Conservation (phyloP, 1,284 basidiomycete species). For the Apiotrichum sp. region DNA sequence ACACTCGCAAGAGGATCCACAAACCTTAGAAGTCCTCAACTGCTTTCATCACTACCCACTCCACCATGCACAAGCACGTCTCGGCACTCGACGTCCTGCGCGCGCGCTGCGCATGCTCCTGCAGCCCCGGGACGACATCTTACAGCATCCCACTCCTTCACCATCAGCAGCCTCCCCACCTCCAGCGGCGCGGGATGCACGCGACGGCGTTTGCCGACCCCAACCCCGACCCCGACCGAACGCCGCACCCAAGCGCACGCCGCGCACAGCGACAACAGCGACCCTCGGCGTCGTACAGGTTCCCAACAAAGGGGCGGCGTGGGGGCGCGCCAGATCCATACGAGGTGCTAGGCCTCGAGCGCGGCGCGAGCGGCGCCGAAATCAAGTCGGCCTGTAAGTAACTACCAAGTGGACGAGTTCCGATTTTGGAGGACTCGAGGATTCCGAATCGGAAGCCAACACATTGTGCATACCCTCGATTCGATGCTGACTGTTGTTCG, state of each 20-base stretch:
- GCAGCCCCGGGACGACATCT: not conserved
- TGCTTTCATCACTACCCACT: not conserved
- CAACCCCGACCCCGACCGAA: not conserved
- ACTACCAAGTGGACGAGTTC: too few species aligned
- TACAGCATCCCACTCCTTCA: too few species aligned
- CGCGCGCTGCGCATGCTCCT: not conserved
- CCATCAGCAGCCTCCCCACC: too few species aligned
- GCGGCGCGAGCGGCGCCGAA: constrained; percentile 27
- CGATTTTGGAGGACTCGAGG: too few species aligned
- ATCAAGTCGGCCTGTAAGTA: constrained; percentile 44
- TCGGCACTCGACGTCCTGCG: constrained; percentile 2
- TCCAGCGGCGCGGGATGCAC: not conserved
- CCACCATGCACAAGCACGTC: not conserved
- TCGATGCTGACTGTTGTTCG: too few species aligned
- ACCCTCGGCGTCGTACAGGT: too few species aligned
- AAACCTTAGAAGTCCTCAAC: too few species aligned
- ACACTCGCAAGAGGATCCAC: too few species aligned
- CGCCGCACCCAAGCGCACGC: not conserved
- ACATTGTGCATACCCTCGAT: too few species aligned
- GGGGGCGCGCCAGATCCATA: constrained; percentile 41
- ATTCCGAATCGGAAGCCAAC: too few species aligned
- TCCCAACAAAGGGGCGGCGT: constrained; percentile 25
- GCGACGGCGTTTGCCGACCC: constrained; percentile 6
- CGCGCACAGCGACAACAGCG: not conserved
- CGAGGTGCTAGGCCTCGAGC: constrained; percentile 39